phyloP scores from a whole-genome alignment of 2,329 filamentous ascomycete genomes.

The Aaosphaeria arxii region DNA sequence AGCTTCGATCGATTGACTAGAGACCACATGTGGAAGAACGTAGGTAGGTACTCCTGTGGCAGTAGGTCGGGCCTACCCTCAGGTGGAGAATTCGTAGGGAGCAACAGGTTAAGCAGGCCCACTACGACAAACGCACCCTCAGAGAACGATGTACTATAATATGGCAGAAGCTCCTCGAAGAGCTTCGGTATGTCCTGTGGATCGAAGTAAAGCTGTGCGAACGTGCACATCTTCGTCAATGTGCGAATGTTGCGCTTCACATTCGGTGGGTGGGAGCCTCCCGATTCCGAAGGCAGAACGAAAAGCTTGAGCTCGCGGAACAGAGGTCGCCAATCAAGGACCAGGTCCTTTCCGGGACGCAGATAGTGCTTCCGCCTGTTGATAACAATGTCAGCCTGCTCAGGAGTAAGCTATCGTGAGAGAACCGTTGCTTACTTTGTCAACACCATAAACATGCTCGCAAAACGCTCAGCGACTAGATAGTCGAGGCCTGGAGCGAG shows the following conservation, averaged over 20 bases:
- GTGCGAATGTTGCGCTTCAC: slow-evolving; percentile 67
- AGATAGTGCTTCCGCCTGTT: slow-evolving; percentile 90
- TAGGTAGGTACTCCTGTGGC: slow-evolving; percentile 85
- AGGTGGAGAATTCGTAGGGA: slow-evolving; percentile 79
- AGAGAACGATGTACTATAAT: slow-evolving; percentile 89
- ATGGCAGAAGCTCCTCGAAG: slow-evolving; percentile 49
- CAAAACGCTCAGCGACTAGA: slow-evolving; percentile 80
- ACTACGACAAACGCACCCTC: slow-evolving; percentile 92
- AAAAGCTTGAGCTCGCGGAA: slow-evolving; percentile 91
- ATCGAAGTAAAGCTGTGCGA: slow-evolving; percentile 90
- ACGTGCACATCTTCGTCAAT: slow-evolving; percentile 83
- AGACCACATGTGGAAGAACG: slow-evolving; percentile 95
- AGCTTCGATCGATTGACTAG: slow-evolving; percentile 84
- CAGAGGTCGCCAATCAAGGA: slow-evolving; percentile 87
- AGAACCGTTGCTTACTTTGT: slow-evolving; percentile 67
- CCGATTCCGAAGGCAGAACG: slow-evolving; percentile 79
- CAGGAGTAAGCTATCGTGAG: background rate
- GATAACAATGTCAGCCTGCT: background rate
- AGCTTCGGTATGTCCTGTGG: slow-evolving; percentile 78
- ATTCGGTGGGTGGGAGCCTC: slow-evolving; percentile 59
- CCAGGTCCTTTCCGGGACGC: slow-evolving; percentile 83
- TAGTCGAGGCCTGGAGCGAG: slow-evolving; percentile 86
- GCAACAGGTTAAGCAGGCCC: slow-evolving; percentile 78
- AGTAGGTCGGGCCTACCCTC: slow-evolving; percentile 71
- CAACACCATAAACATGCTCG: slow-evolving; percentile 92